phyloP scores from a whole-genome alignment of 2,329 filamentous ascomycete species.

The Alternaria brassicicola region DNA sequence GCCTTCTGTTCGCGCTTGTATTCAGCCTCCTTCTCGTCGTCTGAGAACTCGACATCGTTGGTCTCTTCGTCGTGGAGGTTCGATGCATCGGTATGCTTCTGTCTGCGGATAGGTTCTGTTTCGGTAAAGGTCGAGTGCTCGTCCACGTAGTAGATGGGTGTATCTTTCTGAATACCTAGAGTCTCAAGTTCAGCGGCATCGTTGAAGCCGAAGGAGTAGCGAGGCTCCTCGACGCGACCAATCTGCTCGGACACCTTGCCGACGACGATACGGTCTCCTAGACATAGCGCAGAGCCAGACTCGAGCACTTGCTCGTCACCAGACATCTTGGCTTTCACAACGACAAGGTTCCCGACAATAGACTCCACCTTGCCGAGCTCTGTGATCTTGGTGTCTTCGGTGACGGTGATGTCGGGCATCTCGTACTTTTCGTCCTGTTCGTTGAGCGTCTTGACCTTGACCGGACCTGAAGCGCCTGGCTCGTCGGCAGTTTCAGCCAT shows the following conservation, averaged over 20 bases:
- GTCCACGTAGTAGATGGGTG: slow-evolving; percentile 78
- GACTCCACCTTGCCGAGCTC: slow-evolving; percentile 77
- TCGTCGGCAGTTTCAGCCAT: slow-evolving; percentile 86
- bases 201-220: slow-evolving; percentile 82
- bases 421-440: slow-evolving; percentile 62
- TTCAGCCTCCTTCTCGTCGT: slow-evolving; percentile 91
- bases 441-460: slow-evolving; percentile 78
- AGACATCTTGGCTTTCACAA: slow-evolving; percentile 78
- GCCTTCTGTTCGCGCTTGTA: slow-evolving; percentile 67
- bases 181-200: slow-evolving; percentile 70
- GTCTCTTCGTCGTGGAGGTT: slow-evolving; percentile 95
- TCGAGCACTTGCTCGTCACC: slow-evolving; percentile 88
- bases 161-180: slow-evolving; percentile 70
- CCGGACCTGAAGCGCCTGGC: slow-evolving; percentile 69
- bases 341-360: slow-evolving; percentile 76
- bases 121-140: slow-evolving; percentile 83
- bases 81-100: slow-evolving; percentile 91
- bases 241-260: slow-evolving; percentile 85
- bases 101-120: slow-evolving; percentile 76
- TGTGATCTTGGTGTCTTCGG: slow-evolving; percentile 75
- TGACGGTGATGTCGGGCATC: slow-evolving; percentile 80
- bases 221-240: slow-evolving; percentile 81
- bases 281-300: slow-evolving; percentile 80
- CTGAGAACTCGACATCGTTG: slow-evolving; percentile 93
- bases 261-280: slow-evolving; percentile 74